Percentiles rank a stretch among this genome's conserved stretches.
Conservation (phyloP, 2,329 filamentous ascomycete species). For the Colletotrichum sansevieriae region DNA sequence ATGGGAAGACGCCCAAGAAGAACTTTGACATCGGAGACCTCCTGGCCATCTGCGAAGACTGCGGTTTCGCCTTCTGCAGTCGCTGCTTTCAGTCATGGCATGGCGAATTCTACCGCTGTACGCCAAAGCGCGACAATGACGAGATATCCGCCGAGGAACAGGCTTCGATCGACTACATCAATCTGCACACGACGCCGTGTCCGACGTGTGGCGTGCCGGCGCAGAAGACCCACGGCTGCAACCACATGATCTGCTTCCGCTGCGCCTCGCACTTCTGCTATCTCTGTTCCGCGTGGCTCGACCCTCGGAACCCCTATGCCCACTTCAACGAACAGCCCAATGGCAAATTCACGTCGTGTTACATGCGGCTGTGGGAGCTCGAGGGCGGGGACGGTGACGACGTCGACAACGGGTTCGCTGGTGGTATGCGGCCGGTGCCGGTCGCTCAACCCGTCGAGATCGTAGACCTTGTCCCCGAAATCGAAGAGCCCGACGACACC, state of each 20-base stretch:
- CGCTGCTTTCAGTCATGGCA: constrained; percentile 86
- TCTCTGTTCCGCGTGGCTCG: constrained; percentile 89
- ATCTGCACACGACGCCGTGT: constrained; percentile 85
- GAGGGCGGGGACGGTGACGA: constrained; percentile 81
- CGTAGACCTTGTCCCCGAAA: constrained; percentile 44
- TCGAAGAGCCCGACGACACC: constrained; percentile 52
- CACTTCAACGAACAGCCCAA: constrained; percentile 82
- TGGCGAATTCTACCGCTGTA: constrained; percentile 81
- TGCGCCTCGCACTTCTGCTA: constrained; percentile 97
- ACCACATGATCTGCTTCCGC: constrained; percentile 94
- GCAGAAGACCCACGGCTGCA: constrained; percentile 94
- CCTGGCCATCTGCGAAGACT: constrained; percentile 89
- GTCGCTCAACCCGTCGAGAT: constrained; percentile 38
- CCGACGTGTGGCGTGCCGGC: constrained; percentile 87
- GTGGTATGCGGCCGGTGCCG: constrained; percentile 47
- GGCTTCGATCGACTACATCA: constrained; percentile 87
- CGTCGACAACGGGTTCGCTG: constrained; percentile 60
- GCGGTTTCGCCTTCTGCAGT: constrained; percentile 87
- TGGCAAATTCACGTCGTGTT: constrained; percentile 74
- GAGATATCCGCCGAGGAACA: constrained; percentile 88
- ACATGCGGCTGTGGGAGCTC: constrained; percentile 89
- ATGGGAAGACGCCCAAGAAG: constrained; percentile 43
- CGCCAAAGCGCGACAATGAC: constrained; percentile 72
- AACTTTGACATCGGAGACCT: constrained; percentile 69
- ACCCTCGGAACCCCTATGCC: constrained; percentile 83